Conservation (phyloP, 768 basidiomycete species). For the Boletus vinaceobasis region DNA sequence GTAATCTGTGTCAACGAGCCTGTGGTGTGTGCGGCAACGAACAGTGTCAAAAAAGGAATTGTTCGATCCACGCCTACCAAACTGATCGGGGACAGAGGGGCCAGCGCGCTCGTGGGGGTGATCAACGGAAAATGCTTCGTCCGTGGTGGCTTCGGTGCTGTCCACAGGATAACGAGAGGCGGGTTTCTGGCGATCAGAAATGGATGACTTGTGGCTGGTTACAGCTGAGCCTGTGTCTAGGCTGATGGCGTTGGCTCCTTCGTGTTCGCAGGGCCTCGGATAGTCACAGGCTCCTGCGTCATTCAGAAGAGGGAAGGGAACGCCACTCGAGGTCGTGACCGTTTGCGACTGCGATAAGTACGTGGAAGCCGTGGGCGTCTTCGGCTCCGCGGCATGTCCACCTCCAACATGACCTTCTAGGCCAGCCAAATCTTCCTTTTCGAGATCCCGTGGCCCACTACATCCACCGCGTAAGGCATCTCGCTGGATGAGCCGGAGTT, state of each 20-base stretch:
- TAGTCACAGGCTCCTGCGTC: conserved; percentile 18
- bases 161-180: conserved; percentile 17
- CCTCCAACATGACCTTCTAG: conserved; percentile 31
- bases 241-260: conserved; percentile 13
- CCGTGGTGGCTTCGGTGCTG: conserved; percentile 10
- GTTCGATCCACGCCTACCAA: conserved; percentile 35
- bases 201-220: conserved; percentile 8
- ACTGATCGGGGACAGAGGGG: conserved; percentile 19
- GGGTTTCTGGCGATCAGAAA: conserved; percentile 19
- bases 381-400: conserved; percentile 36
- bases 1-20: conserved; percentile 20
- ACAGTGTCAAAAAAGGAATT: conserved; percentile 40
- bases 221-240: conserved; percentile 8
- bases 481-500: conserved; percentile 42
- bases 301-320: conserved; percentile 25
- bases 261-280: conserved; percentile 20
- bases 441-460: conserved; percentile 21
- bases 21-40: conserved; percentile 25
- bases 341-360: conserved; percentile 34
- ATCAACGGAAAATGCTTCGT: conserved; percentile 13
- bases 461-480: conserved; percentile 23
- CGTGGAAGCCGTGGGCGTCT: conserved; percentile 34
- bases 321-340: conserved; percentile 19
- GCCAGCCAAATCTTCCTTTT: conserved; percentile 26
- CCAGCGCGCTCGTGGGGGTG: conserved; percentile 12